These are phyloP conservation scores for Metschnikowia kunwiensis DNA, from an alignment of 805 yeast genomes.

Conservation along the genomic window DNA sequence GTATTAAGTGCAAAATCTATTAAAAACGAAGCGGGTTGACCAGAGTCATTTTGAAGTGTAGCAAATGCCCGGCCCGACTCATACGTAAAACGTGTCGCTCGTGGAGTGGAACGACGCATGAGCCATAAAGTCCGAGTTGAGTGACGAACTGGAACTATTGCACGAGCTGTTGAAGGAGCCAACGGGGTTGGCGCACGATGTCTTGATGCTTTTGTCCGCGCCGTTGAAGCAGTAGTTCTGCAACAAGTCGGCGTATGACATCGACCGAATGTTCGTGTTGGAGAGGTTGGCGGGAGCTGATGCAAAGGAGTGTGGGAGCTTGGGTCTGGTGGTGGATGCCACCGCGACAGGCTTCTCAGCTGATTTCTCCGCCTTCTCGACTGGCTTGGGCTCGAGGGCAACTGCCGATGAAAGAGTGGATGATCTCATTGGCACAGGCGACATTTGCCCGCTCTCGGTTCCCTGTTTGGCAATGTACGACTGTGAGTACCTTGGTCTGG, in stretches of 20 bases:
- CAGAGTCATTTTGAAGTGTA: too few relatives aligned
- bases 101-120: conserved; percentile 33
- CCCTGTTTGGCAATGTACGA: conserved; percentile 22
- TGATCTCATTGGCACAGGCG: conserved; percentile 3
- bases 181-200: conserved; percentile 5
- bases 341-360: not conserved
- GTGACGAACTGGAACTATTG: conserved; percentile 14
- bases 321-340: not conserved
- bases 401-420: not conserved
- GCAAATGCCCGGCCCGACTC: too few relatives aligned
- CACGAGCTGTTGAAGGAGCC: conserved; percentile 11
- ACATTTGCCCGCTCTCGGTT: conserved; percentile 2
- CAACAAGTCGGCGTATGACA: conserved; percentile 33
- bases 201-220: conserved; percentile 14
- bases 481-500: conserved; percentile 27
- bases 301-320: not conserved
- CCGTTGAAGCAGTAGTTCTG: conserved; percentile 37
- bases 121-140: conserved; percentile 19
- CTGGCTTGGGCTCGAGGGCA: not conserved
- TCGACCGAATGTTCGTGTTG: conserved; percentile 22
- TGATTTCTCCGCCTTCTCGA: not conserved
- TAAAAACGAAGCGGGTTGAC: too few relatives aligned
- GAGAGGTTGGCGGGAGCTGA: conserved; percentile 6
- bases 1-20: too few relatives aligned
- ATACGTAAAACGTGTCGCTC: conserved; percentile 8